These are phyloP conservation scores for Trypanosomatidae sp. DNA, from an alignment of 208 protist species.

Conservation along the genomic window DNA sequence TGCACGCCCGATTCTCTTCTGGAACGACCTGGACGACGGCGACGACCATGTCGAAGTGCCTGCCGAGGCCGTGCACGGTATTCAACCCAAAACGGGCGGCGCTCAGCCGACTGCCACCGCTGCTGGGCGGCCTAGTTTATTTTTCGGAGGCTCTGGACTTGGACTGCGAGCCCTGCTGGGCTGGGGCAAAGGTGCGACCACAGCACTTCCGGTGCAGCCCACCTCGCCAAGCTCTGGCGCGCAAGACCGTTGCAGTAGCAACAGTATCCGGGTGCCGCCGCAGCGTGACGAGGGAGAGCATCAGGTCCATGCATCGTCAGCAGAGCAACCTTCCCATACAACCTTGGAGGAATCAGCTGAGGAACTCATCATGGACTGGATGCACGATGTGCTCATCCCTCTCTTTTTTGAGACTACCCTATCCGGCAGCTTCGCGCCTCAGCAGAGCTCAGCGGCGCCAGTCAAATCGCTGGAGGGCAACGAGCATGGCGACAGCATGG, in stretches of 20 bases:
- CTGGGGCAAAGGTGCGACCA: slow-evolving; percentile 6
- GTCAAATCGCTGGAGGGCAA: neutral
- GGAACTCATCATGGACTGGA: slow-evolving; percentile 26
- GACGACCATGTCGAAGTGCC: neutral
- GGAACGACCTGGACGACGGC: neutral
- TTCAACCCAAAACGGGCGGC: neutral
- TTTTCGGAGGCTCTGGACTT: slow-evolving; percentile 1
- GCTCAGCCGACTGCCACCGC: neutral
- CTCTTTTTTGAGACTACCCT: slow-evolving; percentile 37
- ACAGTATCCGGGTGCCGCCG: neutral
- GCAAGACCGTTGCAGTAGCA: too few relatives aligned
- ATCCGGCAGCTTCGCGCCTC: slow-evolving; percentile 7
- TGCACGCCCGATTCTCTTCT: slow-evolving; percentile 6
- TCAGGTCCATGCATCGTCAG: neutral
- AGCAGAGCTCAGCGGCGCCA: neutral
- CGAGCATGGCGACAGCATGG: slow-evolving; percentile 1
- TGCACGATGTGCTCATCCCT: slow-evolving; percentile 35
- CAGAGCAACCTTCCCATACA: neutral
- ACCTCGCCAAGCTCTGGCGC: neutral
- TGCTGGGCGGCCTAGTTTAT: neutral
- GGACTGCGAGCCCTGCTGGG: slow-evolving; percentile 12
- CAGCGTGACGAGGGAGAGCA: neutral
- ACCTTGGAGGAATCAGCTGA: slow-evolving; percentile 2
- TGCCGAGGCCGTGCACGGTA: neutral
- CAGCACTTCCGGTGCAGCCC: neutral